Evolutionary conservation across 768 basidiomycete genomes (phyloP).

Genomic region (Lentinus tigrinus): DNA sequence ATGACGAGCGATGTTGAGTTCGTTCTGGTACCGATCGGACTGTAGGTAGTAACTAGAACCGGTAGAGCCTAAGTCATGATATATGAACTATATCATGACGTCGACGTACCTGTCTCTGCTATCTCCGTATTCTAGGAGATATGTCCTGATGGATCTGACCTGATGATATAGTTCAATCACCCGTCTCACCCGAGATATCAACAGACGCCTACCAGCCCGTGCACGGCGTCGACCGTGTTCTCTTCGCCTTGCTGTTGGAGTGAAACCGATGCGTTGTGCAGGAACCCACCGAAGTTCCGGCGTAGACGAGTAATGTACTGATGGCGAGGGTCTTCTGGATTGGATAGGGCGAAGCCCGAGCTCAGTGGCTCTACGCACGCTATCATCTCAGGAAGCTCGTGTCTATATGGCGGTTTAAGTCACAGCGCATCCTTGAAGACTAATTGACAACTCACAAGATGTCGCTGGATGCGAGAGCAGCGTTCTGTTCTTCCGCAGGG

Average conservation of each 20-base stretch:
- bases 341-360: slow-evolving; percentile 66
- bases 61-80: slow-evolving; percentile 10
- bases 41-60: slow-evolving; percentile 52
- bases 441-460: slow-evolving; percentile 51
- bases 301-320: slow-evolving; percentile 57
- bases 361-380: slow-evolving; percentile 57
- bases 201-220: slow-evolving; percentile 53
- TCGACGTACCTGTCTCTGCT: slow-evolving; percentile 48
- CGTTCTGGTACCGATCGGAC: slow-evolving; percentile 54
- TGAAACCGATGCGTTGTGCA: slow-evolving; percentile 69
- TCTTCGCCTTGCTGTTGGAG: slow-evolving; percentile 74
- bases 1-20: slow-evolving; percentile 64
- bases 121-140: slow-evolving; percentile 74
- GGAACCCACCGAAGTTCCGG: slow-evolving; percentile 61
- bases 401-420: slow-evolving; percentile 36
- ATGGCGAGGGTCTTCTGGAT: slow-evolving; percentile 64
- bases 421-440: neutral
- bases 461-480: slow-evolving; percentile 53
- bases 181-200: no score
- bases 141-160: slow-evolving; percentile 69
- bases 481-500: slow-evolving; percentile 45
- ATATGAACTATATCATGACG: neutral
- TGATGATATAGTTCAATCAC: slow-evolving; percentile 27
- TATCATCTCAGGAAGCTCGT: slow-evolving; percentile 79
- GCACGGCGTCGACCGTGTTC: slow-evolving; percentile 79